Conservation (phyloP, 495 filamentous ascomycete genomes). For the Glonium stellatum region DNA sequence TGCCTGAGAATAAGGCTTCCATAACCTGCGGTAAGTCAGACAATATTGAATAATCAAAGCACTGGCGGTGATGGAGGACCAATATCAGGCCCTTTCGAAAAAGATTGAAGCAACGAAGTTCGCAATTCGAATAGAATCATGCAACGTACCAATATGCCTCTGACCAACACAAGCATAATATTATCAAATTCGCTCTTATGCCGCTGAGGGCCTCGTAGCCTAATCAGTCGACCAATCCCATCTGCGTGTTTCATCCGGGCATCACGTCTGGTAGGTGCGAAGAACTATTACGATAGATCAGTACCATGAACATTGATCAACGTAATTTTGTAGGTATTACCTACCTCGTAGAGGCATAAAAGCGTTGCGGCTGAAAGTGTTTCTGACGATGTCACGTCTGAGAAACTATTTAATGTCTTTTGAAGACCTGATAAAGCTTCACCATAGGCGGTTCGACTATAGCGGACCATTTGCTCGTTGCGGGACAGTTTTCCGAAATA, state of each 20-base stretch:
- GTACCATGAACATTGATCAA: neutral
- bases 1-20: neutral
- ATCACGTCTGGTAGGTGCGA: neutral
- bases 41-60: neutral
- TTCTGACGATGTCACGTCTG: neutral
- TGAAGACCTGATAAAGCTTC: neutral
- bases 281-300: neutral
- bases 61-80: neutral
- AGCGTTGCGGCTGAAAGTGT: neutral
- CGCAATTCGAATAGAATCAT: neutral
- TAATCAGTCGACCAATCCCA: neutral
- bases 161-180: neutral
- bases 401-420: neutral
- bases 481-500: neutral
- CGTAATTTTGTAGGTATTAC: neutral
- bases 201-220: neutral
- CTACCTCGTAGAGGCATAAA: conserved; percentile 1
- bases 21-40: neutral
- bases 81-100: neutral
- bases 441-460: neutral
- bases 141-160: neutral
- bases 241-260: neutral
- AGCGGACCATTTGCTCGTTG: neutral
- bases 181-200: neutral
- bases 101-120: neutral